Conservation (phyloP, 169 alveolate genomes). For the Plasmodium knowlesi region DNA sequence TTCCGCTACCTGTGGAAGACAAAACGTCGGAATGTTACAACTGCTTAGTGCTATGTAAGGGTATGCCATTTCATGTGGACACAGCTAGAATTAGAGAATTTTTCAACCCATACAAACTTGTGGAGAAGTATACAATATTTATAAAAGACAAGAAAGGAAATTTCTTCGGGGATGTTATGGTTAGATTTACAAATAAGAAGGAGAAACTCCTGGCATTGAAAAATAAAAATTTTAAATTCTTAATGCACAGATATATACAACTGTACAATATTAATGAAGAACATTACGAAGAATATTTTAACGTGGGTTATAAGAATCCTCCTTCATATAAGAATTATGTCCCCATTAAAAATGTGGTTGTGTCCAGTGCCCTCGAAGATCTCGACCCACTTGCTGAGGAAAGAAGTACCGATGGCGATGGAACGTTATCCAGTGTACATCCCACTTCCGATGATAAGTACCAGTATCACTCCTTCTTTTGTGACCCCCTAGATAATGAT, state of each 20-base stretch:
- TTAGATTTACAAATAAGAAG: constrained; percentile 64
- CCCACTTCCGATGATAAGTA: background rate
- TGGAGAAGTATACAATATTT: constrained; percentile 53
- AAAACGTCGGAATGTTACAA: constrained; percentile 16
- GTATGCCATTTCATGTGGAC: constrained; percentile 64
- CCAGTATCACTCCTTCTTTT: background rate
- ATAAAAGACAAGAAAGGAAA: constrained; percentile 72
- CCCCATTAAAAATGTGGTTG: constrained; percentile 59
- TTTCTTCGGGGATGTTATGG: constrained; percentile 71
- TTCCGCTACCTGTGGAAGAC: constrained; percentile 53
- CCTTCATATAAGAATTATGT: constrained; percentile 74
- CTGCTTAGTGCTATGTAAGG: constrained; percentile 66
- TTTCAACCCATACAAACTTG: constrained; percentile 61
- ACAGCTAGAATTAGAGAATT: constrained; percentile 21
- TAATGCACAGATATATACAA: constrained; percentile 72
- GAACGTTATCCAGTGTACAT: background rate
- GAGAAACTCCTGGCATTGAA: constrained; percentile 53
- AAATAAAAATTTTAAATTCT: constrained; percentile 69
- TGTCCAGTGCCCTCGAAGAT: background rate
- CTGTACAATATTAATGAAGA: constrained; percentile 63
- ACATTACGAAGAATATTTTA: constrained; percentile 71
- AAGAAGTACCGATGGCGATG: background rate
- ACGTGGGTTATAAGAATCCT: constrained; percentile 74
- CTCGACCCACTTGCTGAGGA: background rate
- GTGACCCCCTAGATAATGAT: constrained; percentile 7